Evolutionary conservation across 805 yeast genomes (phyloP).

Genomic region (Ogataea wickerhamii): DNA sequence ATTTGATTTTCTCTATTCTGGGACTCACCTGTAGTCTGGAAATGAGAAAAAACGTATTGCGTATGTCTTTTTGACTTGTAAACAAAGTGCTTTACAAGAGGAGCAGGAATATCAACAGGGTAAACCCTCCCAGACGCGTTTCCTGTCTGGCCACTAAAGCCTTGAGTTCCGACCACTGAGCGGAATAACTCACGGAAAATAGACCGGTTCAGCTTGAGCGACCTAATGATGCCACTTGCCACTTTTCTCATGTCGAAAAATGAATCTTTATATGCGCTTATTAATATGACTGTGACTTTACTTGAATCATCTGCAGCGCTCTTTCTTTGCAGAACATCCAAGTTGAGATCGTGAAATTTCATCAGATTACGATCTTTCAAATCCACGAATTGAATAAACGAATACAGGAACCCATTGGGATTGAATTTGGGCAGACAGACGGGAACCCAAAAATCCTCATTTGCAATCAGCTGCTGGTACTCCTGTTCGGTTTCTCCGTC

Average conservation of each 20-base stretch:
- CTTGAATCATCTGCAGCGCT: constrained; percentile 20
- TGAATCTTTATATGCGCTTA: constrained; percentile 70
- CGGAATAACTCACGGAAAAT: constrained; percentile 28
- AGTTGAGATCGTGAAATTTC: constrained; percentile 28
- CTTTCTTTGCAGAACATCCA: constrained; percentile 14
- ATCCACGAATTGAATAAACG: constrained; percentile 64
- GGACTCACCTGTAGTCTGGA: constrained; percentile 17
- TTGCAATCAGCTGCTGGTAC: constrained; percentile 25
- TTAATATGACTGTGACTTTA: constrained; percentile 41
- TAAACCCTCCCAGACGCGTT: constrained; percentile 37
- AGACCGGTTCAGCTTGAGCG: constrained; percentile 37
- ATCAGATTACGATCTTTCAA: constrained; percentile 31
- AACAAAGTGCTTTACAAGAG: constrained; percentile 69
- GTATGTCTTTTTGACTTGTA: constrained; percentile 68
- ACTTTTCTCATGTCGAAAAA: constrained; percentile 71
- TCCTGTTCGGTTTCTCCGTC: constrained; percentile 15
- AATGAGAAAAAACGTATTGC: constrained; percentile 47
- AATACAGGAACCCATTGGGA: constrained; percentile 79
- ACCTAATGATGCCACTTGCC: constrained; percentile 48
- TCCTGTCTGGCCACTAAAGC: constrained; percentile 26
- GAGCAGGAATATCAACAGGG: constrained; percentile 53
- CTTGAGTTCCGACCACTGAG: constrained; percentile 29
- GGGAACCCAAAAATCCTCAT: constrained; percentile 89
- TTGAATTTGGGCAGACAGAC: constrained; percentile 90
- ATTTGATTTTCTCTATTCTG: constrained; percentile 10